These are phyloP conservation scores for Cryptosporidium sp. DNA, from an alignment of 169 alveolate species.

Conservation along the genomic window DNA sequence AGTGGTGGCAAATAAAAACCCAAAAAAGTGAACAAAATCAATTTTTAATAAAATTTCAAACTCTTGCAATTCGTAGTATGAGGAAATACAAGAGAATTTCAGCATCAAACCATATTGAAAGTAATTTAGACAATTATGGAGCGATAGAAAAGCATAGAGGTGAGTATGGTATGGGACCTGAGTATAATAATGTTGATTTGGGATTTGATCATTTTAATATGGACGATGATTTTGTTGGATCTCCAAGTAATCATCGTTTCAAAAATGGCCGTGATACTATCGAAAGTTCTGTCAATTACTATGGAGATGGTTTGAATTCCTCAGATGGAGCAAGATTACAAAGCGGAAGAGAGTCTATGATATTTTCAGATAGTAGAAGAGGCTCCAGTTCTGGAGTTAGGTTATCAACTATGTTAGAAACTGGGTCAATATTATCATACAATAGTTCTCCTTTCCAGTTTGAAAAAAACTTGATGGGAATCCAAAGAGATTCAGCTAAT, in stretches of 20 bases:
- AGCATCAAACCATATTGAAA: not conserved
- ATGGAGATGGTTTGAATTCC: slow-evolving; percentile 34
- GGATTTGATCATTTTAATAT: slow-evolving; percentile 30
- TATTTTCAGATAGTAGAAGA: slow-evolving; percentile 28
- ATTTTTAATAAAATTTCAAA: not conserved
- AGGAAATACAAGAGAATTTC: slow-evolving; percentile 12
- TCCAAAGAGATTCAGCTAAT: not conserved
- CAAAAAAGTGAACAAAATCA: slow-evolving; percentile 9
- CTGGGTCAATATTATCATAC: not conserved
- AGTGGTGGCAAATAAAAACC: slow-evolving; percentile 44
- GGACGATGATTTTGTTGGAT: not conserved
- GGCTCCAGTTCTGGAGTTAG: slow-evolving; percentile 14
- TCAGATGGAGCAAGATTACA: slow-evolving; percentile 20
- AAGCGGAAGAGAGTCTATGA: slow-evolving; percentile 38
- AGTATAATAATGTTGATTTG: slow-evolving; percentile 4
- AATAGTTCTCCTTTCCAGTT: slow-evolving; percentile 51
- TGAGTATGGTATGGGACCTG: not conserved
- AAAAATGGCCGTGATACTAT: slow-evolving; percentile 5
- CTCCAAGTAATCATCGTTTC: slow-evolving; percentile 12
- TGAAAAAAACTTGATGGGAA: not conserved
- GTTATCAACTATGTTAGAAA: slow-evolving; percentile 33
- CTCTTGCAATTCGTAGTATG: not conserved
- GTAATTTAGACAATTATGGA: slow-evolving; percentile 6
- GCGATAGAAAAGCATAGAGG: slow-evolving; percentile 59
- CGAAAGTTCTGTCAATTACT: not conserved